Base-by-base conservation (phyloP, 768 basidiomycete genomes). In the Hydnum rufescens region DNA sequence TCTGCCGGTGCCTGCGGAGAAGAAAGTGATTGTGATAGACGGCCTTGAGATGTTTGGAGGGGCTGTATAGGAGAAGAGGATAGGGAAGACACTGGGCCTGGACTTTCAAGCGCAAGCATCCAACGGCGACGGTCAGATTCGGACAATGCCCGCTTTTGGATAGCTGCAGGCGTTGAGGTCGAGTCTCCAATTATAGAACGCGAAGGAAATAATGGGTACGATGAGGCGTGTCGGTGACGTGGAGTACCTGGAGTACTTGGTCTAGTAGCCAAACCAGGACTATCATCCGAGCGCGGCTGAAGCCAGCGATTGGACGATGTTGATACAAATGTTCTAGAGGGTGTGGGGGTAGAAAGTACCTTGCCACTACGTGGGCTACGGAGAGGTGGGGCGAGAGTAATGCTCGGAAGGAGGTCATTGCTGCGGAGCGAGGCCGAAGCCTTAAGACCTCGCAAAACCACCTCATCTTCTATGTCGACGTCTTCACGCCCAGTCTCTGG, bases 91-190 rank as follows among this genome's bases (percentile, higher is more conserved):
- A 29, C 13, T 18, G 49, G 49, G 49, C 49, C 49, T 16, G 49
- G 49, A 2, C 49, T 50, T 13, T 50, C 49, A 34, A 50, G 49
- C 23, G 30, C 30, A 6, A 32, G 26, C 32, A 50, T 31, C 49
- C 49, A 50, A 16, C 30, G 25, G 6, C 49, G 6, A 16, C 49
- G 26, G 16, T 28, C 30, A 6, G 13, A 6, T 28, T 50, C 49
- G 26, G 49, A 30, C 1, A 50, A 13, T 32, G 16, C 26, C 18
- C 26, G 44, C 8, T 16, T 13, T 13, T 13, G 44, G 13, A 47
- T 8, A 8, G 44, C 13, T 16, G 8, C 8, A 13, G 25, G 44
- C 13, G 44, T 47, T 16, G 13, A 16, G 25, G 26, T 13, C 44
- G 44, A 26, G 13, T 25, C 44, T 26, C 26, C 25, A 47, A 13